Percentiles rank a stretch among this genome's conserved stretches.
phyloP scores from a whole-genome alignment of 2,329 filamentous ascomycete species.

The Bipolaris zeicola region DNA sequence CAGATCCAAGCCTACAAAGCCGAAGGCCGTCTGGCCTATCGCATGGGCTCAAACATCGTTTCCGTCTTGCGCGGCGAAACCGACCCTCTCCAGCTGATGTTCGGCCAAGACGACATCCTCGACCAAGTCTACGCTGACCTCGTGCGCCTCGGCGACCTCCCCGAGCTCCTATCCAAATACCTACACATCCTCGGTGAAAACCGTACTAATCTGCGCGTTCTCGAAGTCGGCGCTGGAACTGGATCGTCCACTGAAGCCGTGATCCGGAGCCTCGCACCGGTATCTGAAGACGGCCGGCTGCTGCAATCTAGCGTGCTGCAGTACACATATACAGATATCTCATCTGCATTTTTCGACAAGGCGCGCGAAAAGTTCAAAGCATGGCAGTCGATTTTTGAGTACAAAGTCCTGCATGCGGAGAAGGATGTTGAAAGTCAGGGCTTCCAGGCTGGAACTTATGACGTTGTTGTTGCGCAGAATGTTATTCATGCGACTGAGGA shows the following conservation, averaged over 20 bases:
- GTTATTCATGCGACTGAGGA: slow-evolving; percentile 1
- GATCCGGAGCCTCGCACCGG: not conserved
- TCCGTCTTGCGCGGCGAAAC: not conserved
- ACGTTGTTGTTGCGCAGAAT: not conserved
- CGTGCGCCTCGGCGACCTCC: not conserved
- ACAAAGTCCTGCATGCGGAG: slow-evolving; percentile 25
- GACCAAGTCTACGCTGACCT: slow-evolving; percentile 2
- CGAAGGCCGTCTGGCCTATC: slow-evolving; percentile 1
- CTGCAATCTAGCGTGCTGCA: not conserved
- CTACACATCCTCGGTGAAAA: not conserved
- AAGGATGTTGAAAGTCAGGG: slow-evolving; percentile 21
- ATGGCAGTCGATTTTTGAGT: slow-evolving; percentile 16
- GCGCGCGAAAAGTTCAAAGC: slow-evolving; percentile 11
- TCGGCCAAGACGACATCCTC: not conserved
- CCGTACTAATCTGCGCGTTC: not conserved
- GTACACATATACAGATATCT: slow-evolving; percentile 20
- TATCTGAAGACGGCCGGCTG: not conserved
- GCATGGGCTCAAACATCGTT: not conserved
- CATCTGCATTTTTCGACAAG: slow-evolving; percentile 11
- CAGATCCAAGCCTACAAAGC: slow-evolving; percentile 2
- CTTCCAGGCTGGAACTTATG: not conserved
- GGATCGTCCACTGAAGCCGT: not conserved
- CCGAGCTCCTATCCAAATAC: not conserved
- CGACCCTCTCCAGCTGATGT: slow-evolving; percentile 2
- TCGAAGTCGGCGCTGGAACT: not conserved